Percentiles rank a stretch among this genome's conserved stretches.
Conservation (phyloP, 2,329 filamentous ascomycete species). For the Clonostachys rosea region DNA sequence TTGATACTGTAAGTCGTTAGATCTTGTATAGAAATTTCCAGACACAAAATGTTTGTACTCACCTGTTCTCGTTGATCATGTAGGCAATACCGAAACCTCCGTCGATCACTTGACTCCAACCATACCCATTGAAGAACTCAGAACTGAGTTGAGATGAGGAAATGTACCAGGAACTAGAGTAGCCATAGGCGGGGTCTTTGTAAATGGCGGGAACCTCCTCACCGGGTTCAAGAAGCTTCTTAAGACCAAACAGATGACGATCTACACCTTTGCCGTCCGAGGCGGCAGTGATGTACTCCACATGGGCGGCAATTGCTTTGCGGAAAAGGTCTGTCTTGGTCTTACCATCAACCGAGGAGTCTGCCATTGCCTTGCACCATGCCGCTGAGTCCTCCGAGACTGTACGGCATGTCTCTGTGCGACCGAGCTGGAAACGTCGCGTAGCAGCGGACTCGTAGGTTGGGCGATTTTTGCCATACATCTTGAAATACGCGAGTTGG, state of each 20-base stretch:
- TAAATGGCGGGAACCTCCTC: slow-evolving; percentile 81
- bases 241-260: slow-evolving; percentile 93
- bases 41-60: slow-evolving; percentile 15
- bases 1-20: slow-evolving; percentile 60
- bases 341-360: slow-evolving; percentile 58
- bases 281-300: slow-evolving; percentile 87
- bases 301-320: slow-evolving; percentile 74
- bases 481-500: slow-evolving; percentile 96
- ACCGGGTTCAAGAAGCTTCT: slow-evolving; percentile 78
- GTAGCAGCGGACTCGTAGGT: slow-evolving; percentile 97
- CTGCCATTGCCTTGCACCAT: slow-evolving; percentile 84
- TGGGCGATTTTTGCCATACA: slow-evolving; percentile 96
- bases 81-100: slow-evolving; percentile 96
- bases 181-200: slow-evolving; percentile 79
- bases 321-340: slow-evolving; percentile 73
- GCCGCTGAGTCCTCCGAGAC: slow-evolving; percentile 89
- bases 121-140: slow-evolving; percentile 98
- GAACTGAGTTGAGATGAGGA: slow-evolving; percentile 86
- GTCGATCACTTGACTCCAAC: slow-evolving; percentile 97
- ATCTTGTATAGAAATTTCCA: slow-evolving; percentile 3
- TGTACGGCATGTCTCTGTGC: slow-evolving; percentile 90
- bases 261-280: slow-evolving; percentile 93
- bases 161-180: slow-evolving; percentile 85
- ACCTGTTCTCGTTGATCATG: slow-evolving; percentile 99
- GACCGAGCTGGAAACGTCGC: slow-evolving; percentile 90